Evolutionary conservation across 257 asterid species (phyloP), one percentile per base, ranked within the genome.

Genomic region (Ajuga chamaepitys): DNA sequence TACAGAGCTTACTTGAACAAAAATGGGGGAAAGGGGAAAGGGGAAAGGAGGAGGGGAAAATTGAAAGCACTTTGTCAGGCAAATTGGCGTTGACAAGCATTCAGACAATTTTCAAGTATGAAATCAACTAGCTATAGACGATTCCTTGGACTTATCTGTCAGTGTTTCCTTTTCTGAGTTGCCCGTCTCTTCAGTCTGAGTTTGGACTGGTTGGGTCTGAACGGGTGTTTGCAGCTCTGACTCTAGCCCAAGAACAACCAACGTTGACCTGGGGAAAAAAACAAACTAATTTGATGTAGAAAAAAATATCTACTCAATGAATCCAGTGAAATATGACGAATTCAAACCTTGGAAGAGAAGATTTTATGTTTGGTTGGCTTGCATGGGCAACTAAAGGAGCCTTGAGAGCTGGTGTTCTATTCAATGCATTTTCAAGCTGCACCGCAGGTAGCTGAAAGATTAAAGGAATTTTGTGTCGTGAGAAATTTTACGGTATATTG

Each of bases 361-460:
- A 77, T 77, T 79, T 82, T 70, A 94, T 82, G 78, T 79, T 85
- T 24, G 83, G 87, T 76, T 94, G 95, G 82, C 82, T 82, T 72
- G 96, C 96, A 73, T 94, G 97, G 47, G 83, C 95, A 74, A 80
- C 83, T 74, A 94, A 77, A n/a, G 96, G 93, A 78, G 84, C 92
- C 80, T 65, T 90, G 68, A 94, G 87, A 40, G 82, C 97, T 9
- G 95, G 82, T 5, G 78, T 85, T 82, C 89, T 88, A 65, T 80
- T 83, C 78, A 94, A 53, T 5, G 86, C 95, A 79, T 82, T 90
- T 78, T 90, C 96, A 67, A 94, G 96, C 82, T 88, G 97, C 64
- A 88, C 88, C 32, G 95, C 82, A 52, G 97, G 97, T 62, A 94
- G 88, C 99, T 94, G 90, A 70, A 80, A 80, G 64, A 70, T 65